Conservation (phyloP, 305 asterid genomes). For the Withania somnifera region DNA sequence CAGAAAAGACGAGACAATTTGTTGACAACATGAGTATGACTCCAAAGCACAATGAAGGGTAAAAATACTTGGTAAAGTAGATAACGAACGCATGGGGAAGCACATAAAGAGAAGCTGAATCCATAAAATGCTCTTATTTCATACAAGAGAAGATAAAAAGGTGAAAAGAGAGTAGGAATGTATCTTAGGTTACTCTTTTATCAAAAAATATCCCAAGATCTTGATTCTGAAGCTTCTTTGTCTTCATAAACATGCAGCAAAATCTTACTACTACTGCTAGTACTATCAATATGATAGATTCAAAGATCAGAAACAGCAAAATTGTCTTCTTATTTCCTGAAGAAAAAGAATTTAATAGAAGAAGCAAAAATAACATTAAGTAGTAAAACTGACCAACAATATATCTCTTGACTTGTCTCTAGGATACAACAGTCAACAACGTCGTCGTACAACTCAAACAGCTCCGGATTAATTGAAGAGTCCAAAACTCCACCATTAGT, state of each 20-base stretch:
- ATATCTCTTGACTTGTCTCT: no score
- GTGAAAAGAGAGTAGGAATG: not conserved
- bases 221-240: conserved; percentile 62
- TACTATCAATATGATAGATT: conserved; percentile 47
- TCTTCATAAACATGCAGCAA: conserved; percentile 75
- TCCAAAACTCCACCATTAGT: no score
- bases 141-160: not conserved
- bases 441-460: no score
- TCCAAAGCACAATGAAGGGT: not conserved
- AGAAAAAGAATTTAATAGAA: not conserved
- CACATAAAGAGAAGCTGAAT: not conserved
- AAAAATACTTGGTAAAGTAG: not conserved
- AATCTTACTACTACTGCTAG: conserved; percentile 43
- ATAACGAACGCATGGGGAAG: not conserved
- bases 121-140: not conserved
- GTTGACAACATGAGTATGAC: not conserved
- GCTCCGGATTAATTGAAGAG: no score
- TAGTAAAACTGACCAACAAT: no score
- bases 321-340: conserved; percentile 66
- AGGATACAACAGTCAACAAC: no score
- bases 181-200: conserved; percentile 48
- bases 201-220: conserved; percentile 72
- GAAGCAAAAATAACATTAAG: no score
- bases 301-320: conserved; percentile 45
- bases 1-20: not conserved